Percentiles rank a stretch among this genome's conserved stretches.
phyloP scores from a whole-genome alignment of 2,329 filamentous ascomycete species.

The Penicillium sp. region DNA sequence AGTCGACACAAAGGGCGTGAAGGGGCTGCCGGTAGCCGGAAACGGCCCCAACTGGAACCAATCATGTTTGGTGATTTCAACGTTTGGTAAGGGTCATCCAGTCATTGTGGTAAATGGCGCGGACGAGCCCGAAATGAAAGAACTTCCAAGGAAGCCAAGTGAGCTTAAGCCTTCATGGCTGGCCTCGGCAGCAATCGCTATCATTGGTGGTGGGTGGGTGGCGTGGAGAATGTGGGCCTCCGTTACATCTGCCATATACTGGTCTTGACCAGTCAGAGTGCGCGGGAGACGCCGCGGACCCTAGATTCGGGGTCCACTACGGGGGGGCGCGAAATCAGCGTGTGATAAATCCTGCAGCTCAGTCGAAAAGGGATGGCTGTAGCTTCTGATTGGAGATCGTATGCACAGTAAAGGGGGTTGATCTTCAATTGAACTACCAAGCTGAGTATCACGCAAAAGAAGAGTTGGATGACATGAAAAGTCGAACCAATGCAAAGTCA shows the following conservation, averaged over 20 bases:
- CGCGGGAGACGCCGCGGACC: not conserved
- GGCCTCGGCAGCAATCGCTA: too few relatives aligned
- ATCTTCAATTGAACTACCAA: not conserved
- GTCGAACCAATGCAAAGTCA: not conserved
- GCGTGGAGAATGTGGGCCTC: not conserved
- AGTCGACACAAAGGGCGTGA: not conserved
- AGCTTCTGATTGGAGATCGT: not conserved
- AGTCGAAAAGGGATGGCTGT: not conserved
- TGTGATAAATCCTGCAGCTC: not conserved
- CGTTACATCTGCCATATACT: not conserved
- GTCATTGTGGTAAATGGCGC: not conserved
- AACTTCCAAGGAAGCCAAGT: constrained; percentile 2
- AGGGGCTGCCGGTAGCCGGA: not conserved
- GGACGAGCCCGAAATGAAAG: not conserved
- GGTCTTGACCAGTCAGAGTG: not conserved
- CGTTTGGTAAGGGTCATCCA: not conserved
- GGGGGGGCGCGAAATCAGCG: not conserved
- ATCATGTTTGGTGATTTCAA: not conserved
- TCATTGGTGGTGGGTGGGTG: not conserved
- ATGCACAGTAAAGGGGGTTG: not conserved
- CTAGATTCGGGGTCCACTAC: not conserved
- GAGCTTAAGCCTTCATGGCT: constrained; percentile 1
- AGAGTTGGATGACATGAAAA: not conserved
- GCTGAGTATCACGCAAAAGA: not conserved
- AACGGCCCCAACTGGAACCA: not conserved